Conservation (phyloP, 1,139 yeast genomes). For the Scheffersomyces lignicola region DNA sequence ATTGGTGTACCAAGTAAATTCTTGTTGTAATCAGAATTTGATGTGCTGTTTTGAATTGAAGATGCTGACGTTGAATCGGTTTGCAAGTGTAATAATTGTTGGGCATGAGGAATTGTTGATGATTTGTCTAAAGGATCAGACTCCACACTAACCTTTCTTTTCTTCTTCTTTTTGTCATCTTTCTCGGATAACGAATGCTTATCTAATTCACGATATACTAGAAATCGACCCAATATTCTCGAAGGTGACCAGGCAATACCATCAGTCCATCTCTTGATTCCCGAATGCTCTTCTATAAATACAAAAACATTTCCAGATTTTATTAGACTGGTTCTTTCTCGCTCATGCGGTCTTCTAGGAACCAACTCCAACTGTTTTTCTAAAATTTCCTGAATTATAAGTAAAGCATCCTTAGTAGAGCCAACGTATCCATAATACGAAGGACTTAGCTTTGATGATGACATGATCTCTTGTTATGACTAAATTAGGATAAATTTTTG, state of each 20-base stretch:
- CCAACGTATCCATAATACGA: constrained; percentile 79
- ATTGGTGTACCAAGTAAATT: constrained; percentile 49
- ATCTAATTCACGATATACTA: constrained; percentile 79
- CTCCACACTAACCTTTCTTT: constrained; percentile 21
- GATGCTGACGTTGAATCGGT: constrained; percentile 8
- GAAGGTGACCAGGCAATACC: constrained; percentile 93
- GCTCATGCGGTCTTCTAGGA: constrained; percentile 78
- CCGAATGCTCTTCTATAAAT: constrained; percentile 78
- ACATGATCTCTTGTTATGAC: no score
- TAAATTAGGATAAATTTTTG: background rate
- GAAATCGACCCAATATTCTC: constrained; percentile 77
- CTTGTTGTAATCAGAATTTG: constrained; percentile 10
- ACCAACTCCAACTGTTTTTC: constrained; percentile 64
- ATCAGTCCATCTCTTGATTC: constrained; percentile 93
- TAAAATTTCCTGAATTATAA: constrained; percentile 77
- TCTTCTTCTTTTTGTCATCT: constrained; percentile 33
- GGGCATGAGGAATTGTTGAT: constrained; percentile 16
- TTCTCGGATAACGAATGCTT: constrained; percentile 42
- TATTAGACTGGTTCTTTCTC: constrained; percentile 67
- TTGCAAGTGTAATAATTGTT: constrained; percentile 16
- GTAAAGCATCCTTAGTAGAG: constrained; percentile 78
- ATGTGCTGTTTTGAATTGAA: constrained; percentile 10
- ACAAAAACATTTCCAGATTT: constrained; percentile 81
- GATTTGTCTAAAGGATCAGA: constrained; percentile 16
- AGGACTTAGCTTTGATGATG: constrained; percentile 41